These are phyloP conservation scores for Stevia rebaudiana DNA, from an alignment of 140 eudicot genomes.

Conservation along the genomic window DNA sequence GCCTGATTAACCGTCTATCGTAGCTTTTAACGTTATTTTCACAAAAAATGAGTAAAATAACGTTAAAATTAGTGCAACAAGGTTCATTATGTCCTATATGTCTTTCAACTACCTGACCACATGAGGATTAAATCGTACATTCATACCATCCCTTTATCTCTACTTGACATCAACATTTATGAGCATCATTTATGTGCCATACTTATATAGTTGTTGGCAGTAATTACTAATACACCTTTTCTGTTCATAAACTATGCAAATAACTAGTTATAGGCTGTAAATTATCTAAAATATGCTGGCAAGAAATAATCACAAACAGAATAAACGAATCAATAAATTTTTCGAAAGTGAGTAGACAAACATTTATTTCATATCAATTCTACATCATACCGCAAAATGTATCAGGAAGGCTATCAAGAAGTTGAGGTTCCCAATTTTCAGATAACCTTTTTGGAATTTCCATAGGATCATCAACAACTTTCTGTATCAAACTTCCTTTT, in stretches of 20 bases:
- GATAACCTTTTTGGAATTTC: conserved; percentile 55
- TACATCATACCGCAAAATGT: conserved; percentile 75
- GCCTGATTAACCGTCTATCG: too few relatives aligned
- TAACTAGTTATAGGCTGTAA: too few relatives aligned
- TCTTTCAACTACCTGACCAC: conserved; percentile 23
- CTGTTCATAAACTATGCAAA: not conserved
- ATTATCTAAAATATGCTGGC: not conserved
- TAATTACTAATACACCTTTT: not conserved
- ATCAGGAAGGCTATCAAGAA: conserved; percentile 69
- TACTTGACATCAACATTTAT: conserved; percentile 9
- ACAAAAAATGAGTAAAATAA: too few relatives aligned
- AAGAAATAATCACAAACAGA: conserved; percentile 3
- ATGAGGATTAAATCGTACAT: not conserved
- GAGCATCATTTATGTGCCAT: conserved; percentile 11
- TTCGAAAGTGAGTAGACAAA: not conserved
- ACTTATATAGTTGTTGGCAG: not conserved
- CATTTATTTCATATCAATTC: conserved; percentile 8
- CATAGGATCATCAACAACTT: conserved; percentile 75
- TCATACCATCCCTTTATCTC: conserved; percentile 5
- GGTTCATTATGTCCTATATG: not conserved
- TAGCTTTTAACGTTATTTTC: too few relatives aligned
- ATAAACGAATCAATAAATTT: not conserved
- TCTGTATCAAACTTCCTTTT: conserved; percentile 52
- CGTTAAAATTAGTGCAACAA: too few relatives aligned
- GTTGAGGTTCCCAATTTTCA: conserved; percentile 70